phyloP scores from a whole-genome alignment of 352 stramenopile genomes.

The Globisporangium yorkense region DNA sequence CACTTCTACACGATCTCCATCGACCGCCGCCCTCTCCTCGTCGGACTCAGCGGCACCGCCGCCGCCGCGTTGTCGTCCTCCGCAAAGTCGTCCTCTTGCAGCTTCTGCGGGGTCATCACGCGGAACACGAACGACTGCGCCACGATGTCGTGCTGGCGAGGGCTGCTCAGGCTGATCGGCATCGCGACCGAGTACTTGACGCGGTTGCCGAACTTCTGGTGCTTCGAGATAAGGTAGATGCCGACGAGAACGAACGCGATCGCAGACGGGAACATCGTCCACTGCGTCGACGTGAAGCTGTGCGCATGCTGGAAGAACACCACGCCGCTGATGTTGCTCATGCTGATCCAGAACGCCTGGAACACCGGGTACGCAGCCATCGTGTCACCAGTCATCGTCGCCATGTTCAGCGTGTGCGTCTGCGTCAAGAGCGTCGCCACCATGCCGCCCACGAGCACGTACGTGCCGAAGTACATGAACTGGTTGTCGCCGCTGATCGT shows the following conservation, averaged over 20 bases:
- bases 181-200: constrained; percentile 88
- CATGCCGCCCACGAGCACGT: constrained; percentile 74
- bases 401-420: constrained; percentile 83
- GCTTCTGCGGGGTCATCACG: constrained; percentile 70
- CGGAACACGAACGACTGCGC: constrained; percentile 87
- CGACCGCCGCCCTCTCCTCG: constrained; percentile 16
- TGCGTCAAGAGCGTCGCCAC: constrained; percentile 69
- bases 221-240: constrained; percentile 80
- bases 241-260: constrained; percentile 67
- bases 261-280: constrained; percentile 75
- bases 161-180: constrained; percentile 82
- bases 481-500: constrained; percentile 81
- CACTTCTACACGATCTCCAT: constrained; percentile 42
- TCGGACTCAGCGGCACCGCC: constrained; percentile 17
- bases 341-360: constrained; percentile 86
- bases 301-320: constrained; percentile 87
- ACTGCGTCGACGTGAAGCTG: constrained; percentile 75
- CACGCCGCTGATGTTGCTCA: constrained; percentile 84
- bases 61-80: constrained; percentile 23
- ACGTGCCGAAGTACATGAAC: constrained; percentile 81
- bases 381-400: constrained; percentile 79
- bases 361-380: constrained; percentile 86
- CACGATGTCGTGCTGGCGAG: constrained; percentile 82
- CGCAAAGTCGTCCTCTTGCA: constrained; percentile 55
- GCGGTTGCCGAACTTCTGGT: constrained; percentile 86